Percentiles rank a stretch among this genome's conserved stretches.
Conservation (phyloP, 352 stramenopile genomes). For the Globisporangium uncinulatum region DNA sequence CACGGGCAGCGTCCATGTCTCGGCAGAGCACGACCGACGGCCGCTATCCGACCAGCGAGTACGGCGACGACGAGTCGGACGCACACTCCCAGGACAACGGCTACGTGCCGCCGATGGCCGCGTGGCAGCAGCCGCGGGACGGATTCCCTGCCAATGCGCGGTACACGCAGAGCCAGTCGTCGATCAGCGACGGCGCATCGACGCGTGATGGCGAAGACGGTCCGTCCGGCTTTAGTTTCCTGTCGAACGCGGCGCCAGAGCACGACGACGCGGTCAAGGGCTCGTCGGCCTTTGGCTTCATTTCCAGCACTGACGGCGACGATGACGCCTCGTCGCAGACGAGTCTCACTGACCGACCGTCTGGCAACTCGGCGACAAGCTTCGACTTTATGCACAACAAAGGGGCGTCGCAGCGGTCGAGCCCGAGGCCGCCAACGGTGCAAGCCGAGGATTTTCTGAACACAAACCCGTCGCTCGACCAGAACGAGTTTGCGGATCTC, state of each 20-base stretch:
- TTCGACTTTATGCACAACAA: constrained; percentile 37
- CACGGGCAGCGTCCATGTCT: constrained; percentile 13
- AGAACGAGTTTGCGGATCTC: constrained; percentile 61
- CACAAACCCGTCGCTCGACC: constrained; percentile 33
- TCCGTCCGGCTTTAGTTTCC: constrained; percentile 49
- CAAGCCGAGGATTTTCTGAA: constrained; percentile 57
- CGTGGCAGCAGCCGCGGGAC: constrained; percentile 14
- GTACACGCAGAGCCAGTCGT: constrained; percentile 18
- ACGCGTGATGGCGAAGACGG: constrained; percentile 12
- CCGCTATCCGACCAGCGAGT: constrained; percentile 41
- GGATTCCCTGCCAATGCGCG: constrained; percentile 24
- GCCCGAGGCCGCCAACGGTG: constrained; percentile 25
- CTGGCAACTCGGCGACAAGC: constrained; percentile 24
- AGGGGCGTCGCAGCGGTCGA: constrained; percentile 5
- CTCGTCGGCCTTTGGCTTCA: constrained; percentile 76
- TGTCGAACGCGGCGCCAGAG: constrained; percentile 15
- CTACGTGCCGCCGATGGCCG: constrained; percentile 32
- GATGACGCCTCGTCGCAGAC: constrained; percentile 40
- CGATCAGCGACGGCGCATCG: constrained; percentile 19
- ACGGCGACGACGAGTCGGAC: constrained; percentile 49
- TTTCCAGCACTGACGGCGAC: constrained; percentile 34
- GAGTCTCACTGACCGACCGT: constrained; percentile 39
- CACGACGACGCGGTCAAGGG: constrained; percentile 10
- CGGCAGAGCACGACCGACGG: constrained; percentile 27
- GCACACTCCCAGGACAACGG: constrained; percentile 42